Percentiles rank a stretch among this genome's conserved stretches.
phyloP scores from a whole-genome alignment of 305 asterid genomes.

The Petunia hybrid region DNA sequence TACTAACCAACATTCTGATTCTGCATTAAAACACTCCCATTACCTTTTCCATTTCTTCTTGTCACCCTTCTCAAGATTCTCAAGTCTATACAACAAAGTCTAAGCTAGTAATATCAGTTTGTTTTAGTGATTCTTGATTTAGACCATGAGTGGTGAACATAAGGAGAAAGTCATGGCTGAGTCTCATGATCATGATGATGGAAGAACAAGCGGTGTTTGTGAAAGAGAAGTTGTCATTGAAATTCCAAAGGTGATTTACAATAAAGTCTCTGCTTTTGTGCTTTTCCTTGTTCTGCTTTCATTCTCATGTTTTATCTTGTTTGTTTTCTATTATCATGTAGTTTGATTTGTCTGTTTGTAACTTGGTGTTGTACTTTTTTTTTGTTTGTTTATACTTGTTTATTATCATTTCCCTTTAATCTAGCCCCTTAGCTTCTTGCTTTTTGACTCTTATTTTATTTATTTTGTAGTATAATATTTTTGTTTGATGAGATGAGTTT shows the following conservation, averaged over 20 bases:
- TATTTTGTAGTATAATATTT: no score
- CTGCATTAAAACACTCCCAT: constrained; percentile 14
- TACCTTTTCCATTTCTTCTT: not conserved
- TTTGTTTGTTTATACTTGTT: not conserved
- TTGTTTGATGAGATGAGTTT: no score
- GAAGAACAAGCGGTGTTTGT: constrained; percentile 20
- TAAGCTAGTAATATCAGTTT: not conserved
- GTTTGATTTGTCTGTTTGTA: constrained; percentile 22
- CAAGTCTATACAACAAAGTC: not conserved
- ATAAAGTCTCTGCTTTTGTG: not conserved
- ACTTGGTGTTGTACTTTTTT: not conserved
- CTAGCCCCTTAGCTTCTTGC: not conserved
- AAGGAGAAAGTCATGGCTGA: constrained; percentile 18
- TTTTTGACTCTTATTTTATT: no score
- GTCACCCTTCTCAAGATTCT: constrained; percentile 16
- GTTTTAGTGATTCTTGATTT: not conserved
- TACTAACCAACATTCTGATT: constrained; percentile 21
- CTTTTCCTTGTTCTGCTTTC: constrained; percentile 14
- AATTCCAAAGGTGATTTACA: constrained; percentile 39
- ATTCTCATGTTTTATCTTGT: not conserved
- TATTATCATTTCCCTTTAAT: not conserved
- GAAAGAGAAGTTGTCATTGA: constrained; percentile 42
- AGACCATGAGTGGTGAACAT: constrained; percentile 38
- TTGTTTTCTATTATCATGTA: not conserved
- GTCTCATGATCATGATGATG: constrained; percentile 22